These are phyloP conservation scores for Tulasnella sp. DNA, from an alignment of 768 basidiomycete species.

Conservation along the genomic window DNA sequence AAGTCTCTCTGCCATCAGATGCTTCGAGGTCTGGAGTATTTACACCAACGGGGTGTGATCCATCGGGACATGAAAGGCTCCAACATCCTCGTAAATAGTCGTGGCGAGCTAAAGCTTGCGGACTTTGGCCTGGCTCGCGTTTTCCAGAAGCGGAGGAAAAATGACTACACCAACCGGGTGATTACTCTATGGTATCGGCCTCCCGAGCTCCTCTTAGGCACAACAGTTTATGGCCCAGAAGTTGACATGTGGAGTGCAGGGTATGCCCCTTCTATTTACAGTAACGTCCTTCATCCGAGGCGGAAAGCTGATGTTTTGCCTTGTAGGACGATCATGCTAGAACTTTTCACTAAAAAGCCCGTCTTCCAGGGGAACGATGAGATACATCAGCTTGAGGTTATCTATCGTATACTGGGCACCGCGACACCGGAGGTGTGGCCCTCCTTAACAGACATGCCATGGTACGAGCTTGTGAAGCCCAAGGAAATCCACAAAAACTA, in stretches of 20 bases:
- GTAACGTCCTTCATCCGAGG: not conserved
- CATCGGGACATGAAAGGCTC: conserved; percentile 99
- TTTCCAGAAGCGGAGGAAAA: conserved; percentile 79
- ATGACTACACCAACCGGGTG: conserved; percentile 98
- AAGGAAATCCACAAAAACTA: conserved; percentile 59
- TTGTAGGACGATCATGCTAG: conserved; percentile 91
- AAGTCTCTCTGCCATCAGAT: conserved; percentile 96
- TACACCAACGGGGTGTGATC: conserved; percentile 91
- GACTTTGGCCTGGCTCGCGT: conserved; percentile 97
- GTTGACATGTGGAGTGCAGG: conserved; percentile 99
- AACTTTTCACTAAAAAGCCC: conserved; percentile 88
- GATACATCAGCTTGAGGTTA: conserved; percentile 89
- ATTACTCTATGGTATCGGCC: conserved; percentile 98
- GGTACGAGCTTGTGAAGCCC: conserved; percentile 98
- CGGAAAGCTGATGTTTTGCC: not conserved
- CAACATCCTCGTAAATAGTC: conserved; percentile 87
- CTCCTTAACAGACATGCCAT: conserved; percentile 70
- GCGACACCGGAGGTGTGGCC: conserved; percentile 78
- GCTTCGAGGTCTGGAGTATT: conserved; percentile 86
- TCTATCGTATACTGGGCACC: conserved; percentile 85
- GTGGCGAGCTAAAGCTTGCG: conserved; percentile 87
- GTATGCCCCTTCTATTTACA: conserved; percentile 35
- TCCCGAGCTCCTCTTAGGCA: conserved; percentile 88
- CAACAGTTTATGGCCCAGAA: conserved; percentile 91
- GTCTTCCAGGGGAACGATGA: conserved; percentile 98